Base-by-base conservation (phyloP, 257 asterid genomes). In the Paraleonurus japonicus region DNA sequence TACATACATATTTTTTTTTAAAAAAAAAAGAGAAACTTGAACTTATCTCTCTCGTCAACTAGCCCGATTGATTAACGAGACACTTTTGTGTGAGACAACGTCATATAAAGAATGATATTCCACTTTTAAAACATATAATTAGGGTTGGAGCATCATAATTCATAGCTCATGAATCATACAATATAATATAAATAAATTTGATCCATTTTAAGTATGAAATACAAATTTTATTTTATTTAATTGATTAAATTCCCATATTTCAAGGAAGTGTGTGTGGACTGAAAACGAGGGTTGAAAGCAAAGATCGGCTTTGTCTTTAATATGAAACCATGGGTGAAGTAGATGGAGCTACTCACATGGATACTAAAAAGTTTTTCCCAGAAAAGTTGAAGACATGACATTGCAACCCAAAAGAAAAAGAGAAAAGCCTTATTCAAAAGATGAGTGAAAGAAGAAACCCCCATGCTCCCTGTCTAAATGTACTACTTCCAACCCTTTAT, bases 331-430 rank as follows among this genome's bases (percentile, higher is more conserved):
- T n/a, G n/a, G n/a, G n/a, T n/a, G n/a, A n/a, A n/a, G n/a, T n/a
- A n/a, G 54, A 47, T 47, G 76, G 72, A 70, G 81, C 54, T 80
- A 77, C 76, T 84, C 90, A 86, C 90, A 86, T 88, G 95, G 86
- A 75, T 75, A 59, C 76, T 77, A 78, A 76, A 81, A 85, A 85
- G 73, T 69, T 54, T 84, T 85, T 85, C 88, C 72, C 61, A 85
- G 54, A 85, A 86, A 85, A 86, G 86, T 81, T 76, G 26, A 78
- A 65, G 55, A 76, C 81, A 65, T 69, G 55, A 76, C 81, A 65
- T 69, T 76, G 69, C 47, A 68, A 79, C 90, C 88, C 81, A 85
- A 81, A 78, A 75, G 80, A 73, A 72, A 82, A 88, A 84, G 81
- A 66, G 75, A 75, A 78, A 62, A 61, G 50, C 58, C 57, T 16